Evolutionary conservation across 148 eudicot genomes (phyloP).

Genomic region (Rhododendron vialii): DNA sequence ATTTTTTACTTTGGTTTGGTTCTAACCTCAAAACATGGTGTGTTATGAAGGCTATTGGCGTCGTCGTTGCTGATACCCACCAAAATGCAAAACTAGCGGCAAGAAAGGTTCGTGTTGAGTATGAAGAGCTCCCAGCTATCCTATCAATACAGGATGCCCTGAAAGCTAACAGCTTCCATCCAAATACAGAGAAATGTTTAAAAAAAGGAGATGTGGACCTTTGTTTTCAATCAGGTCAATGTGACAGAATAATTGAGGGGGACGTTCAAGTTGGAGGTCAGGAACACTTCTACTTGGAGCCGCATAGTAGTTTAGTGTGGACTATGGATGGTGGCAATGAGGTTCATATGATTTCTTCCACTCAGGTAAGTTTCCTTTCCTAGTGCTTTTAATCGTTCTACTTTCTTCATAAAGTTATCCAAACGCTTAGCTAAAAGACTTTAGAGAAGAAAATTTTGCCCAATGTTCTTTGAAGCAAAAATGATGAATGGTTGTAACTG

Average conservation of each 20-base stretch:
- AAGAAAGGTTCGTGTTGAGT: slow-evolving; percentile 65
- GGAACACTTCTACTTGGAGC: slow-evolving; percentile 95
- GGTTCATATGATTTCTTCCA: slow-evolving; percentile 97
- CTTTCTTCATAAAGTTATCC: background rate
- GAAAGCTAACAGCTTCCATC: slow-evolving; percentile 58
- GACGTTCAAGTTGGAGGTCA: slow-evolving; percentile 91
- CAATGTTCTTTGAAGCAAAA: background rate
- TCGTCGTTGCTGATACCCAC: slow-evolving; percentile 94
- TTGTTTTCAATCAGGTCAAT: slow-evolving; percentile 74
- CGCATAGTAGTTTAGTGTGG: slow-evolving; percentile 78
- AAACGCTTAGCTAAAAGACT: background rate
- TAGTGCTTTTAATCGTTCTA: background rate
- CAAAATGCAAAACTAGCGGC: slow-evolving; percentile 92
- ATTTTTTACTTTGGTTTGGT: background rate
- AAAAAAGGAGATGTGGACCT: slow-evolving; percentile 71
- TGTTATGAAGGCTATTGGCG: slow-evolving; percentile 67
- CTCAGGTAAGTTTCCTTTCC: slow-evolving; percentile 60
- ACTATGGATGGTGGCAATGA: slow-evolving; percentile 90
- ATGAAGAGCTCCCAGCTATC: slow-evolving; percentile 84
- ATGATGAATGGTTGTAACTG: background rate
- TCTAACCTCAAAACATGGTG: background rate
- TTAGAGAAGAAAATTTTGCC: background rate
- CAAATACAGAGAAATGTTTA: slow-evolving; percentile 61
- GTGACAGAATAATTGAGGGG: slow-evolving; percentile 92
- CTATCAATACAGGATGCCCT: slow-evolving; percentile 85